Evolutionary conservation across 352 stramenopile species (phyloP).

Genomic region (Globisporangium splendens): DNA sequence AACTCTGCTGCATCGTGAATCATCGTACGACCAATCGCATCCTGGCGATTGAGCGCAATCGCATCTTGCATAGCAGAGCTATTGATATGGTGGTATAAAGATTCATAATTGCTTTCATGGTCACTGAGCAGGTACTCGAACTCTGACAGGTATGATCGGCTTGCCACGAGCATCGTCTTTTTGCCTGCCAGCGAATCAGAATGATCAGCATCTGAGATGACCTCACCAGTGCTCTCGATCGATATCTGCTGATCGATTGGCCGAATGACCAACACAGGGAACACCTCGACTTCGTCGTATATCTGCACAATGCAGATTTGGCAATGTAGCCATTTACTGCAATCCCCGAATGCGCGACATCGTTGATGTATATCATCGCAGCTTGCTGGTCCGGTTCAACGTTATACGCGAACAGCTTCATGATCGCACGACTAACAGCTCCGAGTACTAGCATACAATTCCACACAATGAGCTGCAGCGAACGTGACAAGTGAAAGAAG

Average conservation of each 20-base stretch:
- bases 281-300: constrained; percentile 67
- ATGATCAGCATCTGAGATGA: neutral
- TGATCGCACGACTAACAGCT: constrained; percentile 38
- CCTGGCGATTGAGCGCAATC: constrained; percentile 43
- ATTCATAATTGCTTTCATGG: constrained; percentile 57
- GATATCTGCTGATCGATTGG: constrained; percentile 25
- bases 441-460: constrained; percentile 33
- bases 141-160: constrained; percentile 44
- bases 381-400: constrained; percentile 35
- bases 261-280: constrained; percentile 54
- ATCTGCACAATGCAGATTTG: constrained; percentile 39
- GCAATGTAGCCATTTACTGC: constrained; percentile 19
- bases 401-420: constrained; percentile 59
- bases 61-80: constrained; percentile 33
- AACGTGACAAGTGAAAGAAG: neutral
- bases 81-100: constrained; percentile 44
- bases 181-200: neutral
- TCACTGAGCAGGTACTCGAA: constrained; percentile 57
- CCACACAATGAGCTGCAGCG: neutral
- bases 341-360: constrained; percentile 31
- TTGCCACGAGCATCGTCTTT: constrained; percentile 9
- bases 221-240: neutral
- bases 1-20: constrained; percentile 62
- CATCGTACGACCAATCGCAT: constrained; percentile 52
- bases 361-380: constrained; percentile 40